Conservation (phyloP, 345 rosid genomes). For the Hibiscus mutabilis region DNA sequence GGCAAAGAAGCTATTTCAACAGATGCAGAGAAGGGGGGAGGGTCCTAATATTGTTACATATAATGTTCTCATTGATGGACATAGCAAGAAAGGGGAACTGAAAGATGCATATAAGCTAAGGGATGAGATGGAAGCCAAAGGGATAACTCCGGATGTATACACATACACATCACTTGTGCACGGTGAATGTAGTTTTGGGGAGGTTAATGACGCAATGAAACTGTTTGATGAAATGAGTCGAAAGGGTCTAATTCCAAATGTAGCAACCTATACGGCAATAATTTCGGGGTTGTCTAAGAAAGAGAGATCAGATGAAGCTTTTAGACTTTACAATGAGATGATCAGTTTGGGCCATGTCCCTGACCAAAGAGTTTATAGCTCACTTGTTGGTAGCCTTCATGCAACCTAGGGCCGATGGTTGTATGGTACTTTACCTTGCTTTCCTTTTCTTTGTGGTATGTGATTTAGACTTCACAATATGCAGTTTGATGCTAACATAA, state of each 20-base stretch:
- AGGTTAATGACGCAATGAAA: slow-evolving; percentile 55
- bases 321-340: slow-evolving; percentile 65
- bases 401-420: neutral
- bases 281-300: slow-evolving; percentile 63
- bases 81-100: slow-evolving; percentile 55
- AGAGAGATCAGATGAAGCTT: slow-evolving; percentile 81
- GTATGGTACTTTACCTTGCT: neutral
- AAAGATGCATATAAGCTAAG: slow-evolving; percentile 55
- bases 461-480: neutral
- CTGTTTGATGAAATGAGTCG: slow-evolving; percentile 47
- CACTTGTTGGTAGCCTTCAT: slow-evolving; percentile 71
- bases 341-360: slow-evolving; percentile 45
- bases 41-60: slow-evolving; percentile 49
- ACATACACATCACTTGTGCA: slow-evolving; percentile 75
- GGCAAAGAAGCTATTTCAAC: slow-evolving; percentile 55
- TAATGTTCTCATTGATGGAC: slow-evolving; percentile 64
- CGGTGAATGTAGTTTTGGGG: slow-evolving; percentile 62
- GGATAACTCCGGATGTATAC: slow-evolving; percentile 46
- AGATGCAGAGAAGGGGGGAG: slow-evolving; percentile 50
- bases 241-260: slow-evolving; percentile 40
- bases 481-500: neutral
- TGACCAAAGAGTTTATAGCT: slow-evolving; percentile 61
- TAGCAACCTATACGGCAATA: slow-evolving; percentile 53
- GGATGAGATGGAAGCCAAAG: slow-evolving; percentile 46
- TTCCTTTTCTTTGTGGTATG: neutral